Evolutionary conservation across 1,284 basidiomycete genomes (phyloP).

Genomic region (Ustilago vetiveriae): DNA sequence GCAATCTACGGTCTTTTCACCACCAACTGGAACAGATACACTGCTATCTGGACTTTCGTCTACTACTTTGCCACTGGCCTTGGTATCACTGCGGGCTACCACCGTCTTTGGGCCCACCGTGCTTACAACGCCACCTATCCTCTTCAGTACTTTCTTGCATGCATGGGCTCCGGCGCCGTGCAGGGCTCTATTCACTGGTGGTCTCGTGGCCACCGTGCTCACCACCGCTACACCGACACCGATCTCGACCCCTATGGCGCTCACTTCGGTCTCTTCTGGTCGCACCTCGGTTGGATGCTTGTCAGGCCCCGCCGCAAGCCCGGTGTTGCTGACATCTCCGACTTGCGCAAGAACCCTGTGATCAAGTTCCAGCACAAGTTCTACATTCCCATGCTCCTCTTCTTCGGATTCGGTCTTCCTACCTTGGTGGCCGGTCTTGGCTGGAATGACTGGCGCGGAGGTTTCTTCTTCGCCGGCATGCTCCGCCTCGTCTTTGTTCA

Average conservation of each 20-base stretch:
- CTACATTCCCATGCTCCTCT: slow-evolving; percentile 64
- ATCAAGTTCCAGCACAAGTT: slow-evolving; percentile 66
- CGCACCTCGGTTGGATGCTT: slow-evolving; percentile 67
- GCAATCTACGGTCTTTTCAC: slow-evolving; percentile 61
- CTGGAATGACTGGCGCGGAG: slow-evolving; percentile 65
- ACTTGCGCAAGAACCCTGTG: slow-evolving; percentile 63
- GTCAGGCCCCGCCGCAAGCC: slow-evolving; percentile 66
- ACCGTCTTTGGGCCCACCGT: slow-evolving; percentile 66
- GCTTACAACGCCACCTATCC: slow-evolving; percentile 59
- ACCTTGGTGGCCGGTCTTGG: slow-evolving; percentile 66
- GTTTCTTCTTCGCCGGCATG: slow-evolving; percentile 65
- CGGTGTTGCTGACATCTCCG: slow-evolving; percentile 65
- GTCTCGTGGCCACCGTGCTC: slow-evolving; percentile 66
- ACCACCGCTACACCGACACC: slow-evolving; percentile 67
- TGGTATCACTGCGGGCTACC: slow-evolving; percentile 65
- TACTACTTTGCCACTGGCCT: slow-evolving; percentile 67
- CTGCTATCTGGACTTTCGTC: slow-evolving; percentile 49
- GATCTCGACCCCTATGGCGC: slow-evolving; percentile 67
- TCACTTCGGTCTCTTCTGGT: slow-evolving; percentile 65
- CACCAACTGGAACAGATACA: slow-evolving; percentile 50
- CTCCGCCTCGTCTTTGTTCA: slow-evolving; percentile 65
- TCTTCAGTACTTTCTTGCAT: slow-evolving; percentile 61
- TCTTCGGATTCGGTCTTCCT: slow-evolving; percentile 64
- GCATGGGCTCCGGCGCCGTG: slow-evolving; percentile 64
- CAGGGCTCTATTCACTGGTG: slow-evolving; percentile 67